phyloP scores from a whole-genome alignment of 208 protist genomes.

The Leishmania amazonensis region DNA sequence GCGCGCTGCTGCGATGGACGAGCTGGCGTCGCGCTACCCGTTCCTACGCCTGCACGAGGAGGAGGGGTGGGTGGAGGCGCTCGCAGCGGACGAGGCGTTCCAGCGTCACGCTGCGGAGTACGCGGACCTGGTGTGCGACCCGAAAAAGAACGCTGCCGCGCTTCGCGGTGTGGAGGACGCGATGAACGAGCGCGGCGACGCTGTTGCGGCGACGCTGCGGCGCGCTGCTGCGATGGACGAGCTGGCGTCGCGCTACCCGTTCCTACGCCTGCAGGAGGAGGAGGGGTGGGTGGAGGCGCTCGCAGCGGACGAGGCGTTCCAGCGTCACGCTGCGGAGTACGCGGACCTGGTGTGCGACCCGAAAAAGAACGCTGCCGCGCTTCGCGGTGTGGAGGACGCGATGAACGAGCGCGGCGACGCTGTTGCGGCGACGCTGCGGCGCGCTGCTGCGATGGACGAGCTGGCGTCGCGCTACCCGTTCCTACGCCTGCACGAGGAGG shows the following conservation, averaged over 20 bases:
- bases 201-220: background rate
- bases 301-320: background rate
- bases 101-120: too few relatives aligned
- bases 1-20: background rate
- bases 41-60: background rate
- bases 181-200: background rate
- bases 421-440: background rate
- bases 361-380: background rate
- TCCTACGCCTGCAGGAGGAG: background rate
- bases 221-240: background rate
- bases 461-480: constrained; percentile 1
- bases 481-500: background rate
- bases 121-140: too few relatives aligned
- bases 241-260: background rate
- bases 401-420: background rate
- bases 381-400: background rate
- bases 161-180: background rate
- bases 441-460: background rate
- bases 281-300: background rate
- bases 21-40: background rate
- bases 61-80: background rate
- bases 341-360: background rate
- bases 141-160: background rate
- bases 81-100: background rate
- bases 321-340: background rate